Conservation (phyloP, 257 asterid genomes). For the Ilex aquifolium region DNA sequence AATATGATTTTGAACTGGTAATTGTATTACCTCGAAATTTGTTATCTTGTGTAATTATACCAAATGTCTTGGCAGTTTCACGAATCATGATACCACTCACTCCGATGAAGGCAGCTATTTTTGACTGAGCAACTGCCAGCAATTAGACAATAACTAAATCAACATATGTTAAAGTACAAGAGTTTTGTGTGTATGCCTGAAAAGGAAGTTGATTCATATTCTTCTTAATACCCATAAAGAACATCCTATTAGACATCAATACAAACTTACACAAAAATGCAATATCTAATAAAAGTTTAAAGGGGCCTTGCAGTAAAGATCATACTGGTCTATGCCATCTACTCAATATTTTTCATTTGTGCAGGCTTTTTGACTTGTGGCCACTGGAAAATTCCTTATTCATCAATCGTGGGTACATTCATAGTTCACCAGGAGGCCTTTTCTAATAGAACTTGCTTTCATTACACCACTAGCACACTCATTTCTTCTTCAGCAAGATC, state of each 20-base stretch:
- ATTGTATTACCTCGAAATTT: constrained; percentile 59
- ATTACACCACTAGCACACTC: no score
- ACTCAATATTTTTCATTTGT: no score
- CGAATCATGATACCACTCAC: constrained; percentile 73
- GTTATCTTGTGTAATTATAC: constrained; percentile 73
- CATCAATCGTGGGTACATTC: no score
- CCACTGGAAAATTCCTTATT: no score
- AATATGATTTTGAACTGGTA: background rate
- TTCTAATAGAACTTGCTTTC: no score
- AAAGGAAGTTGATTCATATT: background rate
- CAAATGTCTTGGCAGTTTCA: constrained; percentile 82
- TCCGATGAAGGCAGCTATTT: constrained; percentile 43
- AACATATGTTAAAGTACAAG: background rate
- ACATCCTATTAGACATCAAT: no score
- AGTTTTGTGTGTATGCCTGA: background rate
- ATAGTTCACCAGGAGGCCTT: no score
- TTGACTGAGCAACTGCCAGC: constrained; percentile 68
- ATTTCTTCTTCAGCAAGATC: no score
- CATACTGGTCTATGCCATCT: no score
- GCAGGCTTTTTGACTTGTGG: no score
- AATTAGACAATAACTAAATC: constrained; percentile 2
- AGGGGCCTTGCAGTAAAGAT: constrained; percentile 2
- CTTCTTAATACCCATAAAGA: no score
- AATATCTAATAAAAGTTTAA: constrained; percentile 6
- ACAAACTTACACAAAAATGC: background rate